phyloP scores from a whole-genome alignment of 2,329 filamentous ascomycete genomes.

The Aureobasidium sp. region DNA sequence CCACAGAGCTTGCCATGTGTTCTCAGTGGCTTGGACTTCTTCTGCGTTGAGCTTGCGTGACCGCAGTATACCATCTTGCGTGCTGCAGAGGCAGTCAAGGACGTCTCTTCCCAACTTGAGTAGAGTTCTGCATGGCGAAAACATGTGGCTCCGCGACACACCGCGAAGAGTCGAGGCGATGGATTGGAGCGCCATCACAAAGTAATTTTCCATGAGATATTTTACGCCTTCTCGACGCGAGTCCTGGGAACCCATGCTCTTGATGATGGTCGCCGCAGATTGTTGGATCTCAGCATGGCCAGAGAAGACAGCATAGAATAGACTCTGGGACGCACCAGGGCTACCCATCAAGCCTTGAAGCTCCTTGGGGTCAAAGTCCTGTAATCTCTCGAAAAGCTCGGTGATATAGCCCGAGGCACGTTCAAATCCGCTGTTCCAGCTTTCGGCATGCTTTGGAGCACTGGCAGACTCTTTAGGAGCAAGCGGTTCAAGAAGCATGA shows the following conservation, averaged over 20 bases:
- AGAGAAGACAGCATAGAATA: conserved; percentile 74
- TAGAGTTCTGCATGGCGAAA: conserved; percentile 51
- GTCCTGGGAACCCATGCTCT: conserved; percentile 66
- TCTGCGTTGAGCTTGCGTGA: conserved; percentile 46
- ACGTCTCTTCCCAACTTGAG: conserved; percentile 55
- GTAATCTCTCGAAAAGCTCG: conserved; percentile 67
- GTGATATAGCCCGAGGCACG: conserved; percentile 56
- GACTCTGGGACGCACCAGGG: conserved; percentile 58
- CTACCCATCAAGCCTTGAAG: conserved; percentile 62
- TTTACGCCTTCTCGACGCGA: conserved; percentile 52
- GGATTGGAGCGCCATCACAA: conserved; percentile 47
- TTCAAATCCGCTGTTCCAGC: conserved; percentile 69
- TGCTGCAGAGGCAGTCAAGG: conserved; percentile 55
- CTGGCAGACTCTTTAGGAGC: conserved; percentile 28
- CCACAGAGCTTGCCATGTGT: conserved; percentile 84
- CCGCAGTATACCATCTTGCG: conserved; percentile 54
- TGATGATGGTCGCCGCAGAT: conserved; percentile 72
- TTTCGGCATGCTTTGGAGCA: conserved; percentile 49
- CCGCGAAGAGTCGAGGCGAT: conserved; percentile 48
- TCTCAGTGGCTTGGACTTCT: conserved; percentile 59
- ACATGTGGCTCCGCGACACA: conserved; percentile 48
- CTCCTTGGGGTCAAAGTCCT: conserved; percentile 63
- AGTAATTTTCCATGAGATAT: conserved; percentile 50
- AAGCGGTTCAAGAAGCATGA: conserved; percentile 71
- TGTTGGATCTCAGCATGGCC: conserved; percentile 72